Evolutionary conservation across 2,329 filamentous ascomycete species (phyloP), one percentile per base, ranked within the genome.

Genomic region (Ophiocordyceps australis): DNA sequence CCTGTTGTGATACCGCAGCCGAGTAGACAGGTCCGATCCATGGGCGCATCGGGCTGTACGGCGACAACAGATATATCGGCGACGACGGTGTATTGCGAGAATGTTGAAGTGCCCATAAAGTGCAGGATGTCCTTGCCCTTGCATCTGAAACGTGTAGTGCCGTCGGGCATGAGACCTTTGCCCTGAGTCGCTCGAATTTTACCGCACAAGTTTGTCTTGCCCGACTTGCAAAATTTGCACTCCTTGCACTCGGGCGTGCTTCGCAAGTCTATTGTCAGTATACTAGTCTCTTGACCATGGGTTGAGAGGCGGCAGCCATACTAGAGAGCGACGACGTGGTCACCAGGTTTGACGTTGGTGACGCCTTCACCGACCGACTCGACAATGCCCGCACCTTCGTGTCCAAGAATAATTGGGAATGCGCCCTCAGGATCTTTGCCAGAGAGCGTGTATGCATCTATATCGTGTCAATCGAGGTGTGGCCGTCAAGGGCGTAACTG

Each of bases 221-320:
- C 89, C 22, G 86, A 95, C 57, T 82, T 89, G 76, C 89, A 98
- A 69, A 95, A 95, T 64, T 95, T 95, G 74, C 89, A 98, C 55
- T 95, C 86, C 40, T 71, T 65, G 63, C 89, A 95, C 62, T 95
- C 86, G 37, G 89, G 89, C 24, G 85, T 95, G 65, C 83, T 92
- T 28, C 28, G 16, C 24, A 15, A 24, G 28, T 25, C 14, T 12
- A 20, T 20, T 4, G 17, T 19, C 27, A 22, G 24, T 35, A 25
- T 37, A 28, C 24, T n/a, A 17, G 26, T 12, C 14, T n/a, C 5
- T 17, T 14, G 2, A 11, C 5, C 17, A 12, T 13, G 4, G 4
- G 6, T 5, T 7, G 10, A 17, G 16, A 9, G 20, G 20, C 26
- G 27, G 17, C 25, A 33, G 12, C 54, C 69, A 32, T 67, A 82